Percentiles rank a stretch among this genome's conserved stretches.
These are phyloP conservation scores for Penicillium sp. DNA, from an alignment of 2,329 filamentous ascomycete species.

Conservation along the genomic window DNA sequence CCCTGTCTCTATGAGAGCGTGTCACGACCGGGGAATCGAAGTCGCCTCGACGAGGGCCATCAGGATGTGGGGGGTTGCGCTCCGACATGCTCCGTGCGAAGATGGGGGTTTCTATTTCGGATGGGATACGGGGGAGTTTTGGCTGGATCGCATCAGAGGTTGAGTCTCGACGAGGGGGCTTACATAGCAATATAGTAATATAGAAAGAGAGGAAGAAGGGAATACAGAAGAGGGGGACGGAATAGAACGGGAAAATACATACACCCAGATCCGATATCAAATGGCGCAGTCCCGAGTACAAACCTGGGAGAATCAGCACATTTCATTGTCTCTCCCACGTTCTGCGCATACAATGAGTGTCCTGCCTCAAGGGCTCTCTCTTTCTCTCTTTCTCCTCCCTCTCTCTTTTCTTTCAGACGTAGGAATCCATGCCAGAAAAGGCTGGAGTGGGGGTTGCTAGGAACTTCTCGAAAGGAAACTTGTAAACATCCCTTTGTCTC, in stretches of 20 bases:
- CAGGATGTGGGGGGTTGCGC: slow-evolving; percentile 7
- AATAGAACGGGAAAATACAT: slow-evolving; percentile 5
- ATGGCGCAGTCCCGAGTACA: background rate
- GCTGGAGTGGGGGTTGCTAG: slow-evolving; percentile 3
- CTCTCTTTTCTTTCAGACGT: background rate
- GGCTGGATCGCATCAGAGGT: slow-evolving; percentile 6
- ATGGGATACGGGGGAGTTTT: background rate
- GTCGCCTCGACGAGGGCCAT: background rate
- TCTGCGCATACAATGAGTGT: background rate
- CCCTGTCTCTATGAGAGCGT: slow-evolving; percentile 1
- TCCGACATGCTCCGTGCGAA: slow-evolving; percentile 26
- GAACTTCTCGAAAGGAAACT: background rate
- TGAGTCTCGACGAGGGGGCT: background rate
- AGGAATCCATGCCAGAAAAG: background rate
- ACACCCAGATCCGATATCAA: slow-evolving; percentile 6
- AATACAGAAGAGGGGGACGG: slow-evolving; percentile 1
- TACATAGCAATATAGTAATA: slow-evolving; percentile 4
- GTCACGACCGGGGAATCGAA: slow-evolving; percentile 1
- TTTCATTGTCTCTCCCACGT: no score
- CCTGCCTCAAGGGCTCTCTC: background rate
- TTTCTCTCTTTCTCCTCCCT: background rate
- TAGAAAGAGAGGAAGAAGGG: background rate
- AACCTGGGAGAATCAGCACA: slow-evolving; percentile 15
- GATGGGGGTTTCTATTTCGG: background rate
- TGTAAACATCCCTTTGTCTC: background rate